Conservation (phyloP, 2,329 filamentous ascomycete genomes). For the Cyphellophora europaea region DNA sequence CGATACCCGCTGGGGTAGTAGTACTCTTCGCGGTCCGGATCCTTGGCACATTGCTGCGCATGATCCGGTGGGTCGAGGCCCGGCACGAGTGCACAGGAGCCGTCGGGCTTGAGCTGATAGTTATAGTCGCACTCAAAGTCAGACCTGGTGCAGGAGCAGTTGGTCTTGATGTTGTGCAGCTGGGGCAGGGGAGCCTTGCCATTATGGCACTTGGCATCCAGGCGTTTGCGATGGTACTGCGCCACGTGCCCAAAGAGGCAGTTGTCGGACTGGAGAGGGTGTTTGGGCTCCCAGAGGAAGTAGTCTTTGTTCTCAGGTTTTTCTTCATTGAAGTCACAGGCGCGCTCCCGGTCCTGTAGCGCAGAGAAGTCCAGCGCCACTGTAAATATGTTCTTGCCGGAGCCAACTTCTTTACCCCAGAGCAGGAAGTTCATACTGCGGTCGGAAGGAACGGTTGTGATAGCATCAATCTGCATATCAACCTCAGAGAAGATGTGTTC, state of each 20-base stretch:
- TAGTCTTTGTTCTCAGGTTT: slow-evolving; percentile 59
- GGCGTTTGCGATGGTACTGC: slow-evolving; percentile 83
- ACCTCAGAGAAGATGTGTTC: slow-evolving; percentile 64
- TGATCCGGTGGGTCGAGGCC: slow-evolving; percentile 60
- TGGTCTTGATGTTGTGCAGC: slow-evolving; percentile 57
- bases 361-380: slow-evolving; percentile 85
- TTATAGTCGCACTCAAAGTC: slow-evolving; percentile 99
- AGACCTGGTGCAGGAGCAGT: slow-evolving; percentile 72
- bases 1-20: slow-evolving; percentile 83
- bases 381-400: slow-evolving; percentile 49
- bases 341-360: slow-evolving; percentile 52
- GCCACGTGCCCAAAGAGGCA: slow-evolving; percentile 90
- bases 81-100: slow-evolving; percentile 65
- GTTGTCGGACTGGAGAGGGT: slow-evolving; percentile 66
- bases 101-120: slow-evolving; percentile 69
- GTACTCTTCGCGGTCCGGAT: slow-evolving; percentile 67
- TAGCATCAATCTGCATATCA: slow-evolving; percentile 64
- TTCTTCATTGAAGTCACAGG: slow-evolving; percentile 61
- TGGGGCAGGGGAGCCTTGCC: slow-evolving; percentile 48
- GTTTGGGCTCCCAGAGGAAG: slow-evolving; percentile 75
- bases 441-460: slow-evolving; percentile 83
- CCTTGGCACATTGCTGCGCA: slow-evolving; percentile 44
- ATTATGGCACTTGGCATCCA: slow-evolving; percentile 72
- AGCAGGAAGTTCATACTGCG: slow-evolving; percentile 84
- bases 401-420: slow-evolving; percentile 59